Evolutionary conservation across 352 stramenopile species (phyloP).

Genomic region (Globisporangium abappressorium): DNA sequence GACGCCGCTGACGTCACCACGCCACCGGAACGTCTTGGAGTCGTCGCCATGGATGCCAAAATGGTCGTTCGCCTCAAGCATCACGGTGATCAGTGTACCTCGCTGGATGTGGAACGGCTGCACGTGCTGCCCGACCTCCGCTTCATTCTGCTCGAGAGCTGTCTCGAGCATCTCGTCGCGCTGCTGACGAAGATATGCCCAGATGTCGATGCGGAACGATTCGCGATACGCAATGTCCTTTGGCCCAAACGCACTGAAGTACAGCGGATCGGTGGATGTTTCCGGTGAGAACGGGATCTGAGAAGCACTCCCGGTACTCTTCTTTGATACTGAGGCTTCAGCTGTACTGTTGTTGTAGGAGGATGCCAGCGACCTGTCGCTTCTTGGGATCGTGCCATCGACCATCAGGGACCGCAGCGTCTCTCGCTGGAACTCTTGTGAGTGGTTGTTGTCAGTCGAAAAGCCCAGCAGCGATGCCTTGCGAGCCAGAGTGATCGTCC

Average conservation of each 20-base stretch:
- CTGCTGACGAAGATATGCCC: slow-evolving; percentile 66
- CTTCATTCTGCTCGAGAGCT: slow-evolving; percentile 48
- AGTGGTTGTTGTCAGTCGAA: slow-evolving; percentile 12
- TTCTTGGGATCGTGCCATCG: slow-evolving; percentile 5
- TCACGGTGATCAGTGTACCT: slow-evolving; percentile 62
- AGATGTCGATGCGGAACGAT: slow-evolving; percentile 63
- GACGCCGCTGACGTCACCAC: slow-evolving; percentile 49
- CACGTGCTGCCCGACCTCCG: slow-evolving; percentile 43
- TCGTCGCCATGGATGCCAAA: slow-evolving; percentile 43
- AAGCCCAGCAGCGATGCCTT: slow-evolving; percentile 1
- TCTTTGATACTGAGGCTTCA: background rate
- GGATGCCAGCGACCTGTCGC: background rate
- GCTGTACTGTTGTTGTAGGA: background rate
- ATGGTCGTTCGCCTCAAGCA: slow-evolving; percentile 37
- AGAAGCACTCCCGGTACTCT: background rate
- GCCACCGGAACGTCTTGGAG: slow-evolving; percentile 67
- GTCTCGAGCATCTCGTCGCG: slow-evolving; percentile 58
- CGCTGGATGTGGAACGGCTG: slow-evolving; percentile 50
- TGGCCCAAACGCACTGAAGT: slow-evolving; percentile 59
- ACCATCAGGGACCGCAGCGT: slow-evolving; percentile 45
- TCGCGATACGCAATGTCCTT: slow-evolving; percentile 38
- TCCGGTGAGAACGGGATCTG: slow-evolving; percentile 16
- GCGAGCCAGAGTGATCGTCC: background rate
- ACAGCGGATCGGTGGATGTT: slow-evolving; percentile 35
- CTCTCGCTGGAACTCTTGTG: slow-evolving; percentile 30